Base-by-base conservation (phyloP, 2,329 filamentous ascomycete genomes). In the Coniochaeta prunicola region DNA sequence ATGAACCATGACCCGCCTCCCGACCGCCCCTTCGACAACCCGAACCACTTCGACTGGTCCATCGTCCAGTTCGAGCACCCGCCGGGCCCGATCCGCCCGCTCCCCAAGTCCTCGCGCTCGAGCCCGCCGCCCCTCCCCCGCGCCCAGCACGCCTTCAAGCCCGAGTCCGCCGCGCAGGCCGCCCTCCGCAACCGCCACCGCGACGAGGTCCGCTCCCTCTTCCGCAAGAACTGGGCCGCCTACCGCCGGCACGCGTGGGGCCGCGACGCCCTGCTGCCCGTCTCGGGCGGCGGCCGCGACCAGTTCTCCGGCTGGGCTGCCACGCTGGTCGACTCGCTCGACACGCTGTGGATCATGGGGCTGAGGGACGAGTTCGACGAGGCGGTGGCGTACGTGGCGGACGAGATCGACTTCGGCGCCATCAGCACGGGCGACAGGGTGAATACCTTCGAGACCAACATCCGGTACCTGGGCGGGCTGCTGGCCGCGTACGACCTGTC, bases 311-410 rank as follows among this genome's bases (percentile, higher is more conserved):
- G 86, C 26, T 88, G 85, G 85, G 84, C 82, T 7, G 85, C 85
- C 4, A 88, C 85, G 6, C 73, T 88, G 59, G 84, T 88, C n/a
- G 86, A 88, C 67, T 74, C 83, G 2, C 75, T 89, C 57, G 88
- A 90, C 67, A 85, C 84, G n/a, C 74, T 91, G 15, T 90, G 87
- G 86, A 87, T 90, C 63, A 85, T 90, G 81, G 87, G 81, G 4
- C 64, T 90, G 67, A 79, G 79, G 61, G 75, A 81, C 0, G 87
- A 90, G 59, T 91, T 90, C 66, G 77, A 83, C 33, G 77, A 82
- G 63, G 86, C 87, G 1, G 82, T 87, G 3, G 73, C 77, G 57
- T 83, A 82, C 1, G 80, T 85, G 6, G 74, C 80, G 15, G 74
- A 79, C 19, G 65, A 66, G 62, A 83, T 90, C 57, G 84, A 88